These are phyloP conservation scores for Lachnellula occidentalis DNA, from an alignment of 2,329 filamentous ascomycete species.

Conservation along the genomic window DNA sequence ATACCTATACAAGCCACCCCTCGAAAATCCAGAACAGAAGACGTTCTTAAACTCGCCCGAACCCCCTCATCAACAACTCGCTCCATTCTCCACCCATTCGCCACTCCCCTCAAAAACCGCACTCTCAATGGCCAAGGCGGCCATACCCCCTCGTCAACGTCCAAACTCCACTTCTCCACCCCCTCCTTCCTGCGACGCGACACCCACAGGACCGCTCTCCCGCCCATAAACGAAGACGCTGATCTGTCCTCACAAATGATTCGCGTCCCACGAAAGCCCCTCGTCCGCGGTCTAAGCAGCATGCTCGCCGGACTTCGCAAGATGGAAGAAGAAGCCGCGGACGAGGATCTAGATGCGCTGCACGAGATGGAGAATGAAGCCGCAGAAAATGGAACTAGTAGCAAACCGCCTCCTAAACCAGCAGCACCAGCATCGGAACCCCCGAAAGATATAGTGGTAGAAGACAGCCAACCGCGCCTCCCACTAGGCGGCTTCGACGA, in stretches of 20 bases:
- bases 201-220: constrained; percentile 38
- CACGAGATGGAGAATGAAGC: constrained; percentile 59
- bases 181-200: constrained; percentile 63
- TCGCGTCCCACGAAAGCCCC: constrained; percentile 51
- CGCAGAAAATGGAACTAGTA: constrained; percentile 6
- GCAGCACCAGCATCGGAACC: constrained; percentile 22
- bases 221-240: constrained; percentile 51
- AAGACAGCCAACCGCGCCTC: constrained; percentile 38
- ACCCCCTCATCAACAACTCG: constrained; percentile 53
- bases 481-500: constrained; percentile 60
- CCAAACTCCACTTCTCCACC: constrained; percentile 58
- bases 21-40: constrained; percentile 24
- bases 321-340: constrained; percentile 62
- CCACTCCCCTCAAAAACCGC: constrained; percentile 55
- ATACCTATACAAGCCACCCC: constrained; percentile 35
- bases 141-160: constrained; percentile 45
- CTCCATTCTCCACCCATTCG: constrained; percentile 56
- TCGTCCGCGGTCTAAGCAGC: constrained; percentile 67
- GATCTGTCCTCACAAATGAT: constrained; percentile 41
- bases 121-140: constrained; percentile 34
- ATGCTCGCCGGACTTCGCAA: constrained; percentile 67
- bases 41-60: constrained; percentile 20
- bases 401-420: constrained; percentile 12
- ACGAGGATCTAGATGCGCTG: constrained; percentile 70
- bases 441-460: constrained; percentile 35